Percentiles rank a stretch among this genome's conserved stretches.
These are phyloP conservation scores for Yarrowia bubula DNA, from an alignment of 805 yeast genomes.

Conservation along the genomic window DNA sequence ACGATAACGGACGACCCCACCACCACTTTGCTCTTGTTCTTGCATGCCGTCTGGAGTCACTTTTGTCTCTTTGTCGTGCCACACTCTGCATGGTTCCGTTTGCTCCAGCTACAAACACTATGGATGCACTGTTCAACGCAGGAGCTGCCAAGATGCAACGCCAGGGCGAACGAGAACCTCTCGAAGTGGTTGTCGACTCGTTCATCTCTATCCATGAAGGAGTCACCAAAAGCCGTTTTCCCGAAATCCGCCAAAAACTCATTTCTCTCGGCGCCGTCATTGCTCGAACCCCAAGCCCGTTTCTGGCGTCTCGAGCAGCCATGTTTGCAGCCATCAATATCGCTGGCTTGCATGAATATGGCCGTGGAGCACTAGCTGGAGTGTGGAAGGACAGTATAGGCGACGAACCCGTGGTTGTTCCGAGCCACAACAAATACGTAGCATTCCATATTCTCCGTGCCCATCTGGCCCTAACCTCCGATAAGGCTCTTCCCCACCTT, in stretches of 20 bases:
- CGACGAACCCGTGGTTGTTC: neutral
- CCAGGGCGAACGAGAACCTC: slow-evolving; percentile 6
- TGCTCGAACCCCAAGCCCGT: slow-evolving; percentile 17
- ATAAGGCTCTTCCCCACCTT: slow-evolving; percentile 10
- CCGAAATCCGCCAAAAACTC: slow-evolving; percentile 9
- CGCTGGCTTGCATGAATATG: slow-evolving; percentile 14
- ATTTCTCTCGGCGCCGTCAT: slow-evolving; percentile 9
- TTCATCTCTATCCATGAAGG: slow-evolving; percentile 6
- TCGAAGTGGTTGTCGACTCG: slow-evolving; percentile 19
- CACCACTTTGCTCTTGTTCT: slow-evolving; percentile 17
- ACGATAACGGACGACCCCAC: slow-evolving; percentile 13
- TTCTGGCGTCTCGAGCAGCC: slow-evolving; percentile 16
- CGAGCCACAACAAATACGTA: slow-evolving; percentile 9
- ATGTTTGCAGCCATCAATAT: slow-evolving; percentile 21
- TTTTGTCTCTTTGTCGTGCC: slow-evolving; percentile 16
- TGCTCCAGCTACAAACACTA: slow-evolving; percentile 5
- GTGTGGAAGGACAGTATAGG: neutral
- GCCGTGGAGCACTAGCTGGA: slow-evolving; percentile 2
- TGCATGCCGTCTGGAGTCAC: slow-evolving; percentile 25
- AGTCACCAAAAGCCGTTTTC: neutral
- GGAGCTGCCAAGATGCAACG: slow-evolving; percentile 25
- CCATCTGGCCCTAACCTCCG: slow-evolving; percentile 15
- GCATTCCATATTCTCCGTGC: slow-evolving; percentile 24
- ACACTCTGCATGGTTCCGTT: slow-evolving; percentile 15
- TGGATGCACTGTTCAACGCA: slow-evolving; percentile 12